Evolutionary conservation across 1,284 basidiomycete genomes (phyloP), one percentile per base, ranked within the genome.

Genomic region (Bjerkandera adusta): DNA sequence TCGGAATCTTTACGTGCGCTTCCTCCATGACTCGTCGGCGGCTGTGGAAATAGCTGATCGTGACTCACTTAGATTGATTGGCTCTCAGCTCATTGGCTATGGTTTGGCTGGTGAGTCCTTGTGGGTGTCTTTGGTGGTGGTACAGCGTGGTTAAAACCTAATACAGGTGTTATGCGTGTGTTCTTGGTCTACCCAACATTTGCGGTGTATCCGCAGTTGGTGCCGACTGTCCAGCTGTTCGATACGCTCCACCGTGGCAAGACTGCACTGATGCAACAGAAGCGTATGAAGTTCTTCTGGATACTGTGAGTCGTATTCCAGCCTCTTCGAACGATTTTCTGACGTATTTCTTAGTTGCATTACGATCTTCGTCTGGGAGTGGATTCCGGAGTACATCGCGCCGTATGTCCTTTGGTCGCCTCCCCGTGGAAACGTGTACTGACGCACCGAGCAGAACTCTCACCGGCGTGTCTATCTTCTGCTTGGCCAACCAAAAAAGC

Each of bases 261-360:
- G 60, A 66, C 52, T n/a, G 52, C 57, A 47, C 47, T 68, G 42
- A 52, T 72, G 12, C 72, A 77, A 57, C 73, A 72, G 58, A 81
- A 79, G 55, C 73, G 77, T 5, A 62, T 81, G 49, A 71, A 68
- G 43, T 73, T 77, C 55, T 84, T 84, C 68, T 82, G 81, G 77
- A 59, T 67, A 21, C 56, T 76, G 41, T 43, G 18, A 12, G 40
- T 33, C 18, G 4, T 24, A 3, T 4, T 15, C 24, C 20, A 6
- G 4, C 12, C 10, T 29, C 25, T n/a, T n/a, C 18, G 10, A 18
- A 4, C 30, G 27, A 12, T 3, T 3, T 22, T 20, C 29, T 13
- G 26, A 7, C 30, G 20, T 6, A n/a, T 16, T 34, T 5, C 30
- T 18, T 24, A 43, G 32, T 4, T 77, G 79, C 49, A 60, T 73